phyloP scores from a whole-genome alignment of 2,329 filamentous ascomycete species.

The Grosmannia serpens region DNA sequence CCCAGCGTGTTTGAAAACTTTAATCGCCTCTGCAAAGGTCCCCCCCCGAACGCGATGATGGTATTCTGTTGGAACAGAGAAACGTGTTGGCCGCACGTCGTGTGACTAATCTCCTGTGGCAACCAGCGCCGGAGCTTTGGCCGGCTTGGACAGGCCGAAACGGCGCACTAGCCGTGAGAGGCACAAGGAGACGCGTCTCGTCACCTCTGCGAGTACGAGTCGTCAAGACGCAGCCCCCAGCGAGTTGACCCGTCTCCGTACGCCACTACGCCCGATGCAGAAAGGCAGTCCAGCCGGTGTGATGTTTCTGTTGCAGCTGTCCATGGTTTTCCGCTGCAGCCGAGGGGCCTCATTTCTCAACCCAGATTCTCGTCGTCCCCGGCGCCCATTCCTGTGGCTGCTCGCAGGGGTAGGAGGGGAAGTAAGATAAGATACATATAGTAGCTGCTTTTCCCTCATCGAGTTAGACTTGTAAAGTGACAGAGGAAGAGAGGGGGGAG shows the following conservation, averaged over 20 bases:
- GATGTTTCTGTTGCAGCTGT: not conserved
- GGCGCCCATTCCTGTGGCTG: not conserved
- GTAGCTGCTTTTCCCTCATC: too few species aligned
- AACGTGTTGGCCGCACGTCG: not conserved
- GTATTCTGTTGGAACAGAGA: too few species aligned
- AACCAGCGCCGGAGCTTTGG: not conserved
- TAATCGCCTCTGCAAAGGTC: not conserved
- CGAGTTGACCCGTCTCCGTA: too few species aligned
- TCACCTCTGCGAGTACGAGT: not conserved
- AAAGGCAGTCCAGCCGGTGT: not conserved
- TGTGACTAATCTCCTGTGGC: not conserved
- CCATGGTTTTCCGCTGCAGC: not conserved
- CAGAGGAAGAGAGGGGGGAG: too few species aligned
- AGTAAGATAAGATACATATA: too few species aligned
- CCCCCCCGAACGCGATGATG: too few species aligned
- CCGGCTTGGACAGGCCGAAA: not conserved
- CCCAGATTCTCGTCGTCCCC: not conserved
- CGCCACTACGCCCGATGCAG: too few species aligned
- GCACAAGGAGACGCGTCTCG: not conserved
- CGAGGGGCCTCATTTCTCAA: not conserved
- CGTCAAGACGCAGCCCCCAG: too few species aligned
- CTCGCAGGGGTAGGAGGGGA: not conserved
- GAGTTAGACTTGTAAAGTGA: too few species aligned
- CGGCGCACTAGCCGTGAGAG: not conserved
- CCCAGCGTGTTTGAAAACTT: not conserved